Percentiles rank a stretch among this genome's conserved stretches.
phyloP scores from a whole-genome alignment of 345 rosid species.

The Pugionium dolabratum region DNA sequence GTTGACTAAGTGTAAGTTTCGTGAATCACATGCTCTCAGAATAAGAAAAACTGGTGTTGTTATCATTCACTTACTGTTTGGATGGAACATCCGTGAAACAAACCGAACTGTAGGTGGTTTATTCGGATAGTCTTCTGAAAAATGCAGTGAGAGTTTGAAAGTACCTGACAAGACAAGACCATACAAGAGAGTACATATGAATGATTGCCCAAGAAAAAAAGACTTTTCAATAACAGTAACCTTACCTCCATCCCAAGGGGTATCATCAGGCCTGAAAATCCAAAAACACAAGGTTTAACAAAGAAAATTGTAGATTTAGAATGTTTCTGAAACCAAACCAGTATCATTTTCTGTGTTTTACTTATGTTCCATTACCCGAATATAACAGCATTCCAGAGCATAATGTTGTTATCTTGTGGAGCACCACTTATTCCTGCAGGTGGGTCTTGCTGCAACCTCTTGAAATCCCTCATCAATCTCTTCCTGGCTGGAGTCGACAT shows the following conservation, averaged over 20 bases:
- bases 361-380: conserved; percentile 48
- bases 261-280: conserved; percentile 64
- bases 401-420: conserved; percentile 67
- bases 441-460: conserved; percentile 74
- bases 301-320: background rate
- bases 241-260: conserved; percentile 78
- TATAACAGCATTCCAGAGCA: conserved; percentile 77
- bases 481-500: conserved; percentile 77
- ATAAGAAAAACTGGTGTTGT: background rate
- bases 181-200: conserved; percentile 5
- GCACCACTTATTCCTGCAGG: conserved; percentile 78
- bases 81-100: conserved; percentile 86
- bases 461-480: conserved; percentile 77
- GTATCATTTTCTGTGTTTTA: background rate
- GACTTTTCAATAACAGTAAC: background rate
- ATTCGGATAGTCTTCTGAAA: conserved; percentile 77
- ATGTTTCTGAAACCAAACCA: conserved; percentile 5
- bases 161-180: conserved; percentile 50
- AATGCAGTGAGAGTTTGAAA: conserved; percentile 73
- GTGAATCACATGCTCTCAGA: conserved; percentile 1
- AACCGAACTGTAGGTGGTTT: conserved; percentile 82
- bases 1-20: background rate
- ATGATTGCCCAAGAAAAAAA: background rate
- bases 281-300: conserved; percentile 8
- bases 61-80: conserved; percentile 60